These are phyloP conservation scores for Arthrobotrys entomopaga DNA, from an alignment of 2,329 filamentous ascomycete species.

Conservation along the genomic window DNA sequence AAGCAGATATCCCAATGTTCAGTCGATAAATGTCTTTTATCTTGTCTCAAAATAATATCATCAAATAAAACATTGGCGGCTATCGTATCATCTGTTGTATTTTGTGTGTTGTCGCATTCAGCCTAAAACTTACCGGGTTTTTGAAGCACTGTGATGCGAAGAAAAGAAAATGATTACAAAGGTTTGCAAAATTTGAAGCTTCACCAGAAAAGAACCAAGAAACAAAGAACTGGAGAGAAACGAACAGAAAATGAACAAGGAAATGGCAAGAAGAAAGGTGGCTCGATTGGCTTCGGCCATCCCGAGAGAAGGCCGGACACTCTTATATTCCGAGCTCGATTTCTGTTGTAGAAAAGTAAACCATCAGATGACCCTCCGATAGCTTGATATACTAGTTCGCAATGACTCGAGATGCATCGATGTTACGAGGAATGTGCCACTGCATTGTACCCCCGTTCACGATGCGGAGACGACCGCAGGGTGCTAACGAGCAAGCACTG, in stretches of 20 bases:
- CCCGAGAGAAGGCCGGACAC: slow-evolving; percentile 20
- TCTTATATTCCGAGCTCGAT: slow-evolving; percentile 27
- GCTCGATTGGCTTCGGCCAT: neutral
- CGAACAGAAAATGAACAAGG: neutral
- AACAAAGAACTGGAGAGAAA: slow-evolving; percentile 1
- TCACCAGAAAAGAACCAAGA: neutral
- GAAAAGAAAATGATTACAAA: neutral
- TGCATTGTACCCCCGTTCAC: slow-evolving; percentile 26
- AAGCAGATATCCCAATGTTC: too few relatives aligned
- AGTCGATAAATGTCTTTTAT: neutral
- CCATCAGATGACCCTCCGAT: slow-evolving; percentile 25
- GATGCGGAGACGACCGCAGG: slow-evolving; percentile 20
- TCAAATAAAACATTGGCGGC: neutral
- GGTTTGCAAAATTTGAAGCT: neutral
- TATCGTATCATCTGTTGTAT: neutral
- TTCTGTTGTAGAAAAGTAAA: too few relatives aligned
- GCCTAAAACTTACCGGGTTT: neutral
- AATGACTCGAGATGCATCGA: neutral
- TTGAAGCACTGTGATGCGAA: neutral
- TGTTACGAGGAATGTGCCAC: slow-evolving; percentile 17
- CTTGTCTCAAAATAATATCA: slow-evolving; percentile 1
- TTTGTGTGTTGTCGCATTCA: neutral
- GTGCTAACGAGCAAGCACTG: neutral
- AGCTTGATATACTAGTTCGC: slow-evolving; percentile 11
- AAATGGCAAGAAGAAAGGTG: neutral